phyloP scores from a whole-genome alignment of 176 grass and related monocot genomes.

The Oryza meyeriana region DNA sequence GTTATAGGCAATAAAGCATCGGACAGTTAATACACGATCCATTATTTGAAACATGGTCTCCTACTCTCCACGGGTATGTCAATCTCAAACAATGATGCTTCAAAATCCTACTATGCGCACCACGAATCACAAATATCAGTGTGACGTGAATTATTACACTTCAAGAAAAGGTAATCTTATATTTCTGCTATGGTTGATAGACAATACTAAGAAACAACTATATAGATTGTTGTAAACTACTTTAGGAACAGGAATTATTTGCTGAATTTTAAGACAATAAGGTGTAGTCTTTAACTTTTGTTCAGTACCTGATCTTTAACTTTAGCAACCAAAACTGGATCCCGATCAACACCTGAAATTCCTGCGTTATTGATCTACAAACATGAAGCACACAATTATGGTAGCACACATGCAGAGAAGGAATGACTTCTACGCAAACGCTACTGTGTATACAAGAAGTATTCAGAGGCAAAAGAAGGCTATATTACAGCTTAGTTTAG shows the following conservation, averaged over 20 bases:
- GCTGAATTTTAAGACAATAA: background rate
- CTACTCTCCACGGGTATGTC: background rate
- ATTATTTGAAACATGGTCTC: background rate
- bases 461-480: background rate
- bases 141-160: background rate
- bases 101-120: background rate
- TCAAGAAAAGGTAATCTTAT: background rate
- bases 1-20: background rate
- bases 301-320: constrained; percentile 40
- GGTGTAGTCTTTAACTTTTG: background rate
- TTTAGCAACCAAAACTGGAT: constrained; percentile 40
- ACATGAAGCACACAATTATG: background rate
- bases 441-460: background rate
- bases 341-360: constrained; percentile 44
- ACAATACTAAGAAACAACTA: background rate
- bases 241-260: background rate
- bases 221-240: background rate
- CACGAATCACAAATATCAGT: background rate
- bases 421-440: background rate
- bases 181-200: background rate
- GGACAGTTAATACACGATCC: background rate
- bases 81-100: background rate
- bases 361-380: constrained; percentile 68
- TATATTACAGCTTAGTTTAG: background rate
- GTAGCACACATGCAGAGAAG: background rate